Percentiles rank a stretch among this genome's conserved stretches.
These are phyloP conservation scores for Candida tunisiensis DNA, from an alignment of 1,139 yeast species.

Conservation along the genomic window DNA sequence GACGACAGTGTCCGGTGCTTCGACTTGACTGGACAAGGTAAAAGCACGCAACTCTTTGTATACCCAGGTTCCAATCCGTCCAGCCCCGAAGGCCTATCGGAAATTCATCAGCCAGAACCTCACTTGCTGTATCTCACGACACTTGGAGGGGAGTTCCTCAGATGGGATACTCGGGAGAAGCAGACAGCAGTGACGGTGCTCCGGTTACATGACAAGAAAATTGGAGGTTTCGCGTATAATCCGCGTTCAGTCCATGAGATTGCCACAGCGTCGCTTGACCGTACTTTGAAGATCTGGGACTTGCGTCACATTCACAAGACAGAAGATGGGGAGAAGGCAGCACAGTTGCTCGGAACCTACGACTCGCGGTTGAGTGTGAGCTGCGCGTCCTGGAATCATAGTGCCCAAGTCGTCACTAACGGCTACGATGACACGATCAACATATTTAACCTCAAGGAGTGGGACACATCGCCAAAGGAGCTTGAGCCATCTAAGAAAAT, in stretches of 20 bases:
- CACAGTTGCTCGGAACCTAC: constrained; percentile 45
- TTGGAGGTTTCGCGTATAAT: constrained; percentile 72
- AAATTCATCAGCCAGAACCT: constrained; percentile 37
- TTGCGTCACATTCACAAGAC: constrained; percentile 29
- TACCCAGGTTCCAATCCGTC: constrained; percentile 11
- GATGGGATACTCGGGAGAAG: constrained; percentile 44
- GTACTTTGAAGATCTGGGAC: constrained; percentile 80
- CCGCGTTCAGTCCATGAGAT: constrained; percentile 44
- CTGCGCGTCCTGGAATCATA: constrained; percentile 67
- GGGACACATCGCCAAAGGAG: constrained; percentile 7
- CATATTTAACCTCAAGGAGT: constrained; percentile 23
- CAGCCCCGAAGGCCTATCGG: constrained; percentile 26
- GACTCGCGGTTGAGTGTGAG: constrained; percentile 67
- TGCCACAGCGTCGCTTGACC: constrained; percentile 78
- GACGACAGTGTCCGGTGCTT: constrained; percentile 72
- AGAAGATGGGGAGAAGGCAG: constrained; percentile 24
- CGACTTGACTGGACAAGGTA: constrained; percentile 44
- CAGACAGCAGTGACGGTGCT: constrained; percentile 12
- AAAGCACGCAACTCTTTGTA: constrained; percentile 34
- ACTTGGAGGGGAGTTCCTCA: constrained; percentile 58
- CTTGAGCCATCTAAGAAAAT: constrained; percentile 43
- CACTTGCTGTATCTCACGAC: constrained; percentile 59
- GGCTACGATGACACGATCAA: constrained; percentile 81
- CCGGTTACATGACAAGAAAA: constrained; percentile 73
- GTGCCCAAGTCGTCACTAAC: constrained; percentile 69